Evolutionary conservation across 768 basidiomycete genomes (phyloP).

Genomic region (Boletellus ananiceps): DNA sequence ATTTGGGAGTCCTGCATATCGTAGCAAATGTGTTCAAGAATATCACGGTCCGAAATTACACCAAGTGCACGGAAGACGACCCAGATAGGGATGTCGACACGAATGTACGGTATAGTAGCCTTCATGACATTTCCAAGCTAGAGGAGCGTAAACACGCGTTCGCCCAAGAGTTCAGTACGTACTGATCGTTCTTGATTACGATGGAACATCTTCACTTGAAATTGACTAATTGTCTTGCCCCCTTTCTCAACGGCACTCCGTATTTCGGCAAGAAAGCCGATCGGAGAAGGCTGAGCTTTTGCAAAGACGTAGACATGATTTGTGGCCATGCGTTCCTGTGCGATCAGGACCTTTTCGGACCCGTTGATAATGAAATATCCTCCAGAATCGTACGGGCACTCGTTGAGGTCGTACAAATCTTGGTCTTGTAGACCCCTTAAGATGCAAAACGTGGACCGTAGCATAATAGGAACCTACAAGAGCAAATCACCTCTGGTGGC

Average conservation of each 20-base stretch:
- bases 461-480: slow-evolving; percentile 91
- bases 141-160: slow-evolving; percentile 2
- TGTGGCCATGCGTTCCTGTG: slow-evolving; percentile 98
- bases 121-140: slow-evolving; percentile 92
- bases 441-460: slow-evolving; percentile 93
- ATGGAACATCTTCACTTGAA: slow-evolving; percentile 97
- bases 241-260: slow-evolving; percentile 97
- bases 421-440: slow-evolving; percentile 73
- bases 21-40: slow-evolving; percentile 97
- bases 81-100: slow-evolving; percentile 97
- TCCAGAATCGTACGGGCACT: slow-evolving; percentile 98
- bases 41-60: slow-evolving; percentile 95
- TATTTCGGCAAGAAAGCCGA: slow-evolving; percentile 95
- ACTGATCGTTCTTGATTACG: slow-evolving; percentile 85
- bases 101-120: slow-evolving; percentile 96
- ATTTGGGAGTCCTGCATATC: slow-evolving; percentile 94
- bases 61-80: slow-evolving; percentile 97
- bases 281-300: slow-evolving; percentile 93
- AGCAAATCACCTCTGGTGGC: slow-evolving; percentile 11
- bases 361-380: slow-evolving; percentile 99
- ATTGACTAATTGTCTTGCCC: slow-evolving; percentile 95
- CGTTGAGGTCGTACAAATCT: slow-evolving; percentile 87
- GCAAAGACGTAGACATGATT: slow-evolving; percentile 99
- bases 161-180: slow-evolving; percentile 25
- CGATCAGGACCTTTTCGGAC: slow-evolving; percentile 99